Evolutionary conservation across 2,329 filamentous ascomycete genomes (phyloP), one percentile per base, ranked within the genome.

Genomic region (Periconia macrospinosa): DNA sequence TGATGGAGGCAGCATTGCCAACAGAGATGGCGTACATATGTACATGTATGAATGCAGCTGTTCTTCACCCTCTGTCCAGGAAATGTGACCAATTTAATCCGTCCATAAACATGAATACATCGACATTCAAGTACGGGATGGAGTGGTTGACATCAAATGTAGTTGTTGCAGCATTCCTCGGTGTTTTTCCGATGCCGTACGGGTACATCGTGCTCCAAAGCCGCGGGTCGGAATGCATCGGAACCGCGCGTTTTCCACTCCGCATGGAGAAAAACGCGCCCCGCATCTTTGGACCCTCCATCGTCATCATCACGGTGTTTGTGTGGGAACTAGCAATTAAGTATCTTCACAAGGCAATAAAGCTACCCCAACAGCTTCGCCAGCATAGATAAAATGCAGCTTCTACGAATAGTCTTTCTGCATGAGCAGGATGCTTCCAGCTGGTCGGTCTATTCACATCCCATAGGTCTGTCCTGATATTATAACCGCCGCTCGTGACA

Each of bases 401-500:
- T 37, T 13, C 33, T 37, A 13, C 33, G 11, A 37, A n/a, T 37
- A 37, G 23, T 27, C 23, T 27, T 27, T 27, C 23, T 8, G 8
- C 5, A 27, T 27, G 23, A 27, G 23, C 23, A 5, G 23, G 41
- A 47, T 45, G 37, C n/a, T 41, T 42, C 42, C 50, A 52, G 47
- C 49, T 45, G 41, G 19, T 47, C 23, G 23, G 8, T 48, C 27
- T 45, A 41, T 42, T 49, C 37, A 35, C 49, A 49, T 52, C 47
- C 46, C n/a, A 47, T 55, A 42, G 40, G 47, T 43, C n/a, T n/a
- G n/a, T n/a, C n/a, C n/a, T n/a, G n/a, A n/a, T n/a, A n/a, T n/a
- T 52, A 58, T 52, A 47, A 33, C 20, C 45, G 35, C 55, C 55
- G 57, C 53, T 58, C 61, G 62, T 69, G 69, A 67, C 69, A 61